Percentiles rank a stretch among this genome's conserved stretches.
Conservation (phyloP, 768 basidiomycete species). For the Suillus subalutaceus region DNA sequence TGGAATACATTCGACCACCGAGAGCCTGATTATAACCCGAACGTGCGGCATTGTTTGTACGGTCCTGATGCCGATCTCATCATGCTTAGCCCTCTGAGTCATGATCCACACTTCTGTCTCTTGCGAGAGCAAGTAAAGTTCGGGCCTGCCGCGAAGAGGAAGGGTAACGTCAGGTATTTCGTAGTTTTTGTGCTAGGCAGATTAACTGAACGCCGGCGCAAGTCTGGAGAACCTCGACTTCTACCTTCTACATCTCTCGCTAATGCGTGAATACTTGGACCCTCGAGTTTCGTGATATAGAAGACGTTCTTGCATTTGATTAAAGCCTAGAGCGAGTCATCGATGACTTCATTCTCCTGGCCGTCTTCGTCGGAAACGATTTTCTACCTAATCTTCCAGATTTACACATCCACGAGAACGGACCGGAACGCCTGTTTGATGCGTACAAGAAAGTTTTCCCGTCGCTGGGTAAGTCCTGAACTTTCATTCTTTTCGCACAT, state of each 20-base stretch:
- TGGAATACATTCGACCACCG: constrained; percentile 96
- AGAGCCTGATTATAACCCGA: constrained; percentile 96
- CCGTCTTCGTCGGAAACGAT: constrained; percentile 97
- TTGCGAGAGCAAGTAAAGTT: constrained; percentile 98
- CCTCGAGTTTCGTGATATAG: constrained; percentile 85
- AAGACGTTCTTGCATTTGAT: constrained; percentile 66
- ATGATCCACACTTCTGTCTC: constrained; percentile 98
- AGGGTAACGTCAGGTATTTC: constrained; percentile 57
- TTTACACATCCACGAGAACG: constrained; percentile 97
- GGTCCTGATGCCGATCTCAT: constrained; percentile 98
- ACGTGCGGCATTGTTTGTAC: constrained; percentile 96
- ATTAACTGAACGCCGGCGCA: constrained; percentile 16
- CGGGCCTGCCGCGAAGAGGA: constrained; percentile 78
- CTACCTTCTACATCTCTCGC: constrained; percentile 90
- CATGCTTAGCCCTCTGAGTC: constrained; percentile 95
- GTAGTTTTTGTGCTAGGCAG: not conserved
- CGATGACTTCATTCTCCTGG: constrained; percentile 96
- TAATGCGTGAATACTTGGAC: constrained; percentile 97
- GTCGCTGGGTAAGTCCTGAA: constrained; percentile 53
- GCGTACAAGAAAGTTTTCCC: constrained; percentile 95
- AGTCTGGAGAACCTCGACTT: constrained; percentile 84
- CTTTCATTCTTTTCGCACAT: not conserved
- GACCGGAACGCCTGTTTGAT: constrained; percentile 88
- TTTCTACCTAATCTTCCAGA: constrained; percentile 96
- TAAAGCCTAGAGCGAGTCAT: constrained; percentile 94